Evolutionary conservation across 805 yeast species (phyloP), one percentile per base, ranked within the genome.

Genomic region (Candida adriatica): DNA sequence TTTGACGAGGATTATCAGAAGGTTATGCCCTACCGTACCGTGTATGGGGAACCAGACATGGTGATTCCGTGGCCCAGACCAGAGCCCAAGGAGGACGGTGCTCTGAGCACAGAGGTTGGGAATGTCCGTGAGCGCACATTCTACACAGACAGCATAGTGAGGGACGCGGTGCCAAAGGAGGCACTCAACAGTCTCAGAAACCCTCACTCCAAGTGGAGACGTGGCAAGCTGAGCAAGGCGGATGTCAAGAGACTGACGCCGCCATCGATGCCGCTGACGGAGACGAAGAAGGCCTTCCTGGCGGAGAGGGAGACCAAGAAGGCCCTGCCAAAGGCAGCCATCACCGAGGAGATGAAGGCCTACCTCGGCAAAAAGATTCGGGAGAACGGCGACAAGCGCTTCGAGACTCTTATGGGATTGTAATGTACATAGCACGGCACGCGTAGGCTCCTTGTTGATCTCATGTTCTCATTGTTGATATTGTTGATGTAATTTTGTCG

Each of bases 31-130:
- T 73, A 73, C 37, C 74, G 97, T 57, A 73, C 75, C 45, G 85
- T 88, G 16, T 71, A 70, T 41, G 77, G 82, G 44, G 78, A 80
- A 46, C 73, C 70, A 25, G 70, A 75, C 31, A 62, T 85, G 32
- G 72, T 76, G 16, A 77, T 88, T 30, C 96, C 96, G 33, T 90
- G 95, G 94, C 96, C 96, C 23, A 70, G 73, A 45, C 88, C 92
- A 2, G 75, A 66, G 20, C 54, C 55, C 15, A 42, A 56, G 0
- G 72, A 71, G 41, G 86, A 78, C 42, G 78, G 76, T 30, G 59
- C 52, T 18, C 62, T 73, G 41, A 72, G 78, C 4, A 83, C 94
- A 1, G 53, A 58, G 6, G 68, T 70, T 18, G 72, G 64, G 8
- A 57, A 62, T 2, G 86, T 73, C 3, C 71, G 76, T 39, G 83